Evolutionary conservation across 2,329 filamentous ascomycete species (phyloP).

Genomic region (Claviceps sp.): DNA sequence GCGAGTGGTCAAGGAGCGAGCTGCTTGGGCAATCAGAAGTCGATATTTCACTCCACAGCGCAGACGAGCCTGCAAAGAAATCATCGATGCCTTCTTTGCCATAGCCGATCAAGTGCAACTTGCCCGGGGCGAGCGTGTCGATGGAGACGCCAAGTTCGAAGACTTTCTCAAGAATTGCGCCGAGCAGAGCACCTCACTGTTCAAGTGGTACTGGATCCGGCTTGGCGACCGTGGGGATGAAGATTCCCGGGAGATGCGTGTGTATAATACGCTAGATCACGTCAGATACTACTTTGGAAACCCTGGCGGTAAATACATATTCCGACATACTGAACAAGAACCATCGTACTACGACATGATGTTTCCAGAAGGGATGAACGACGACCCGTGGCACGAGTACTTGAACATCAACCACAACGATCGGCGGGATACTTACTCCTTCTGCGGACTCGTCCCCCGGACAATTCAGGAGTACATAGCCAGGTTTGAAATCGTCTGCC

Average conservation of each 20-base stretch:
- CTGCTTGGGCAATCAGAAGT: neutral
- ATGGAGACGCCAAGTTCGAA: neutral
- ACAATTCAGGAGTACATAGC: constrained; percentile 7
- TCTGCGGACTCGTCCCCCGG: constrained; percentile 13
- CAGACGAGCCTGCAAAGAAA: neutral
- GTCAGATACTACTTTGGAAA: constrained; percentile 14
- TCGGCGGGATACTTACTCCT: constrained; percentile 3
- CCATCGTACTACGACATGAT: neutral
- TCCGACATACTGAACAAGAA: constrained; percentile 8
- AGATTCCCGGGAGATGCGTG: neutral
- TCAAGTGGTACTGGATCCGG: neutral
- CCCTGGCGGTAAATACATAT: constrained; percentile 14
- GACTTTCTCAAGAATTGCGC: neutral
- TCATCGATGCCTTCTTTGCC: neutral
- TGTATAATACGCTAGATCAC: neutral
- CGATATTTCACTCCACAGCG: neutral
- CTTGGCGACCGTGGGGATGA: neutral
- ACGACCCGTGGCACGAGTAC: neutral
- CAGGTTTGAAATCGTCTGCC: constrained; percentile 7
- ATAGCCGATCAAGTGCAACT: neutral
- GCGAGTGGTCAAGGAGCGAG: neutral
- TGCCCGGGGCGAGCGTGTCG: neutral
- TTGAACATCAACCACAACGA: neutral
- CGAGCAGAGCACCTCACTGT: neutral
- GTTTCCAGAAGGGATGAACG: too few relatives aligned